Percentiles rank a stretch among this genome's conserved stretches.
These are phyloP conservation scores for Lipomyces japonicus DNA, from an alignment of 805 yeast species.

Conservation along the genomic window DNA sequence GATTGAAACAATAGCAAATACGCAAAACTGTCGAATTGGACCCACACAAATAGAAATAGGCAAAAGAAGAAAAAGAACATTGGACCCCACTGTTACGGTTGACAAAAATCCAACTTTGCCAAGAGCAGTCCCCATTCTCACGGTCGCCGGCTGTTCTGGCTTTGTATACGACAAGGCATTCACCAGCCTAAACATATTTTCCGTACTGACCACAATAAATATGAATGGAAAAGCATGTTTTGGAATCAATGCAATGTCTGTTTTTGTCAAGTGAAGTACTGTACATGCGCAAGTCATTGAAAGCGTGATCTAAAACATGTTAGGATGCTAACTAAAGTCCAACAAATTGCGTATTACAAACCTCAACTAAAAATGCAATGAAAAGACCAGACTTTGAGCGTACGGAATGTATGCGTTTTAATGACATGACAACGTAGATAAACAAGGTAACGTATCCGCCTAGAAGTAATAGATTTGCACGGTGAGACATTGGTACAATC, in stretches of 20 bases:
- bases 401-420: conserved; percentile 42
- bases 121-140: conserved; percentile 41
- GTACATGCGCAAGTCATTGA: conserved; percentile 18
- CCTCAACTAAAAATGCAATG: conserved; percentile 43
- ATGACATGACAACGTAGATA: conserved; percentile 38
- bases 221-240: conserved; percentile 43
- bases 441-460: conserved; percentile 32
- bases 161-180: conserved; percentile 42
- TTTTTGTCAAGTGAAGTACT: conserved; percentile 1
- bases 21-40: conserved; percentile 38
- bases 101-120: conserved; percentile 42
- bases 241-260: conserved; percentile 13
- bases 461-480: conserved; percentile 31
- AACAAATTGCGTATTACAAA: conserved; percentile 6
- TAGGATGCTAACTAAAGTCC: background rate
- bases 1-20: conserved; percentile 49
- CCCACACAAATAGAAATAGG: conserved; percentile 12
- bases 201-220: conserved; percentile 45
- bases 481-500: conserved; percentile 28
- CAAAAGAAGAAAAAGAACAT: conserved; percentile 33
- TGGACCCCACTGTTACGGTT: conserved; percentile 38
- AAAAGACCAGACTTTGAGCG: conserved; percentile 46
- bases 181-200: conserved; percentile 48
- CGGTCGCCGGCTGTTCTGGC: conserved; percentile 43
- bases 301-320: conserved; percentile 7